A percentile compares a stretch with the other conserved stretches of the same genome.
These are phyloP conservation scores for Strobilomyces confusus DNA, from an alignment of 768 basidiomycete species.

Conservation along the genomic window DNA sequence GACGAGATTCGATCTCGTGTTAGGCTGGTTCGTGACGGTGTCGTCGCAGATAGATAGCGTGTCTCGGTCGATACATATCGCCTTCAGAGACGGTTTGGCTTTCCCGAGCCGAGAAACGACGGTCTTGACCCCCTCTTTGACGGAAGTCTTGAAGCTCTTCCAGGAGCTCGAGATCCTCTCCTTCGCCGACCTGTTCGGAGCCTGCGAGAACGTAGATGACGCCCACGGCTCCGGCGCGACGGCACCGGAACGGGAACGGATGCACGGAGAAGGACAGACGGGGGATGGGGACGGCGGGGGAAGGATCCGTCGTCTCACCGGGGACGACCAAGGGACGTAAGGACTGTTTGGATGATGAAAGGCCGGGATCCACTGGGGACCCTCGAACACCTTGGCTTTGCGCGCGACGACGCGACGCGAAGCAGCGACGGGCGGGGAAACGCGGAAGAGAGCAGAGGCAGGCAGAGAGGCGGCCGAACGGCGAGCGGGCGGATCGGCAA, in stretches of 20 bases:
- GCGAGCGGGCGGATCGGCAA: conserved; percentile 9
- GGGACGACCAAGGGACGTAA: conserved; percentile 48
- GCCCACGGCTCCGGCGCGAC: conserved; percentile 40
- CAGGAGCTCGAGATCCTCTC: conserved; percentile 25
- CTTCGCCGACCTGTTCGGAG: conserved; percentile 18
- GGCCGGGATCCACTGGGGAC: conserved; percentile 34
- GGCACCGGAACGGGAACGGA: conserved; percentile 39
- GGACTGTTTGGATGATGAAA: conserved; percentile 51
- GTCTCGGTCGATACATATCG: conserved; percentile 6
- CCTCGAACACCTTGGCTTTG: conserved; percentile 23
- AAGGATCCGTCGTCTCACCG: conserved; percentile 40
- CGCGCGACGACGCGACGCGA: conserved; percentile 6
- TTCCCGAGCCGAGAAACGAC: conserved; percentile 18
- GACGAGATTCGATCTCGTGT: conserved; percentile 2
- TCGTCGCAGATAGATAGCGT: conserved; percentile 10
- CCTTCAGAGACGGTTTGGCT: conserved; percentile 13
- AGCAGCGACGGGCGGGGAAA: conserved; percentile 15
- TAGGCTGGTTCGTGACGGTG: neutral
- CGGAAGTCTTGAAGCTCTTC: conserved; percentile 32
- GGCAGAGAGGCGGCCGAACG: conserved; percentile 12
- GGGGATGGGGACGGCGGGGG: conserved; percentile 35
- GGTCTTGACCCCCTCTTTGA: conserved; percentile 21
- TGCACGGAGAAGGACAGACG: conserved; percentile 31
- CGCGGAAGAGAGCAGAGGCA: conserved; percentile 15
- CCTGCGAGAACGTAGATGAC: conserved; percentile 19